These are phyloP conservation scores for Diospyros kaki DNA, from an alignment of 148 eudicot species.

Conservation along the genomic window DNA sequence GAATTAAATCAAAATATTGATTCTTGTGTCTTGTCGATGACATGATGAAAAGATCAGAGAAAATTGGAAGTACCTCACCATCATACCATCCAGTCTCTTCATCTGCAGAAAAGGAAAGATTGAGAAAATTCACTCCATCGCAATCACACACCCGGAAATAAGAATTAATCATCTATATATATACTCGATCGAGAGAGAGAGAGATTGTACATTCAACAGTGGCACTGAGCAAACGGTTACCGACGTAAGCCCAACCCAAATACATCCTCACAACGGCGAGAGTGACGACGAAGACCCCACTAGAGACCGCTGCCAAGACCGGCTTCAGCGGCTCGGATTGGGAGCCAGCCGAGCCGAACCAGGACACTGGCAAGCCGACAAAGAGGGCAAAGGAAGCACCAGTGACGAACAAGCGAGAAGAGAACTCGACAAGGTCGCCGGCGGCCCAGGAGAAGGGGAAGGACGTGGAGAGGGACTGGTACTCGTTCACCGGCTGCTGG, in stretches of 20 bases:
- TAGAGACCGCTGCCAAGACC: slow-evolving; percentile 47
- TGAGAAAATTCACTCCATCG: background rate
- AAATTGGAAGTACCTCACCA: slow-evolving; percentile 65
- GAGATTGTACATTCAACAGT: slow-evolving; percentile 73
- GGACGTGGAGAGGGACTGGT: slow-evolving; percentile 62
- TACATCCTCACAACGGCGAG: slow-evolving; percentile 90
- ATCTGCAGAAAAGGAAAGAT: slow-evolving; percentile 40
- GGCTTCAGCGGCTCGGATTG: slow-evolving; percentile 53
- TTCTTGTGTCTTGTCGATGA: too few relatives aligned
- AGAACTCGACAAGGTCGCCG: slow-evolving; percentile 42
- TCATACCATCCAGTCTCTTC: slow-evolving; percentile 99
- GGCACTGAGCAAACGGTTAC: slow-evolving; percentile 92
- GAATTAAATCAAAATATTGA: too few relatives aligned
- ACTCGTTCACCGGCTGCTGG: slow-evolving; percentile 88
- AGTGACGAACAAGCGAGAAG: slow-evolving; percentile 46
- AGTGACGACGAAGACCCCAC: slow-evolving; percentile 62
- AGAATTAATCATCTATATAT: background rate
- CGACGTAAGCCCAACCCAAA: slow-evolving; percentile 97
- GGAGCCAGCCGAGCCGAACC: slow-evolving; percentile 62
- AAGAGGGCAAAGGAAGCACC: slow-evolving; percentile 58
- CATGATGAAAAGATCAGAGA: background rate
- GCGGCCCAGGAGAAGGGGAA: slow-evolving; percentile 87
- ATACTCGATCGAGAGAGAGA: background rate
- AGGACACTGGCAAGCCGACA: slow-evolving; percentile 81
- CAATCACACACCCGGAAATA: slow-evolving; percentile 5